phyloP scores from a whole-genome alignment of 805 yeast genomes.

The Metschnikowia koreensis region DNA sequence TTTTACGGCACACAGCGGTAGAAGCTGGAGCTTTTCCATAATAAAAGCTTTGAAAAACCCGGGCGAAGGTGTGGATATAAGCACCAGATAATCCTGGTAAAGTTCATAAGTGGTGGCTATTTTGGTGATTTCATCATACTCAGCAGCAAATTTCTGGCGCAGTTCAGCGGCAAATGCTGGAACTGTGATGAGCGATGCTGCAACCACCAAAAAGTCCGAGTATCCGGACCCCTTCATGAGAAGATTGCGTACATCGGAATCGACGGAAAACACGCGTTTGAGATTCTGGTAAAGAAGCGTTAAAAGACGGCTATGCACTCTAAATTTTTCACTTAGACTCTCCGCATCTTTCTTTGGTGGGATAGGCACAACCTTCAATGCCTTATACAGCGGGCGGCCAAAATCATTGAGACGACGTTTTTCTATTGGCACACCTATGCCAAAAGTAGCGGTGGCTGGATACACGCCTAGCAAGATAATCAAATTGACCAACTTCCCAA shows the following conservation, averaged over 20 bases:
- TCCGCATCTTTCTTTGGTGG: constrained; percentile 9
- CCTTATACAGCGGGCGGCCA: constrained; percentile 26
- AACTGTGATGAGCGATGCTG: constrained; percentile 43
- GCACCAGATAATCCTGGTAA: constrained; percentile 55
- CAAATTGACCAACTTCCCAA: constrained; percentile 61
- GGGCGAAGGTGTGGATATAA: constrained; percentile 51
- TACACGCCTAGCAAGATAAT: constrained; percentile 72
- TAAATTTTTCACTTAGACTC: background rate
- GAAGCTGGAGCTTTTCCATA: constrained; percentile 46
- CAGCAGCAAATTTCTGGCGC: constrained; percentile 4
- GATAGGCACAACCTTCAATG: constrained; percentile 22
- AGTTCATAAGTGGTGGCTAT: constrained; percentile 67
- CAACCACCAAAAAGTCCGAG: constrained; percentile 54
- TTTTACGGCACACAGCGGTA: constrained; percentile 53
- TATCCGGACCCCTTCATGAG: constrained; percentile 65
- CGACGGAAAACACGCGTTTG: constrained; percentile 31
- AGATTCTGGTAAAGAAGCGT: constrained; percentile 32
- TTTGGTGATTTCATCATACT: constrained; percentile 31
- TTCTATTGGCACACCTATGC: constrained; percentile 63
- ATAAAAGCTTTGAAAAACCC: constrained; percentile 47
- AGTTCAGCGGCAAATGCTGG: constrained; percentile 24
- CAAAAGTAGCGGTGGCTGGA: constrained; percentile 51
- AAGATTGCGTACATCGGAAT: constrained; percentile 52
- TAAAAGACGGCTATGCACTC: constrained; percentile 22
- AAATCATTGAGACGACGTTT: constrained; percentile 56